Evolutionary conservation across 192 early-diverging fungal genomes (phyloP).

Genomic region (Coemansia sp.): DNA sequence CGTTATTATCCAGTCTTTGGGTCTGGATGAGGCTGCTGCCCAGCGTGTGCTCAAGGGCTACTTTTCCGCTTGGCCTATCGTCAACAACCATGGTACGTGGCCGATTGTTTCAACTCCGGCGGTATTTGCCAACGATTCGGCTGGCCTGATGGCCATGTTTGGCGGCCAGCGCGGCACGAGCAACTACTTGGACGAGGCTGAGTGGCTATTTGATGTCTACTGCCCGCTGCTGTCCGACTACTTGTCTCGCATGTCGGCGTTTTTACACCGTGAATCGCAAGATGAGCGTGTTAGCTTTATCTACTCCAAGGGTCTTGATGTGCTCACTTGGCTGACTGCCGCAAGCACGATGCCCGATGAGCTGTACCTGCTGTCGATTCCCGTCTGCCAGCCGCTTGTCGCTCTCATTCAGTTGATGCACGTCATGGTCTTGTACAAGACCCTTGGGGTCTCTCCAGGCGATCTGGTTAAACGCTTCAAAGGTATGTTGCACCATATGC

Average conservation of each 20-base stretch:
- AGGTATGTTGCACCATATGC: slow-evolving; percentile 14
- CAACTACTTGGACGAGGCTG: slow-evolving; percentile 81
- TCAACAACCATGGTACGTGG: not conserved
- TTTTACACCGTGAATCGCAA: slow-evolving; percentile 58
- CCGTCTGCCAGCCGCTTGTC: slow-evolving; percentile 77
- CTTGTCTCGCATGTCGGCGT: slow-evolving; percentile 68
- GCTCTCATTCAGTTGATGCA: slow-evolving; percentile 87
- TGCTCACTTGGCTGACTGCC: slow-evolving; percentile 76
- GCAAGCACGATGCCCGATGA: slow-evolving; percentile 66
- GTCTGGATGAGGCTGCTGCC: slow-evolving; percentile 3
- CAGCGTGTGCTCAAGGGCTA: slow-evolving; percentile 21
- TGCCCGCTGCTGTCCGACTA: slow-evolving; percentile 66
- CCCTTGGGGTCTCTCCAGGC: slow-evolving; percentile 58
- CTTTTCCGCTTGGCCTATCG: slow-evolving; percentile 18
- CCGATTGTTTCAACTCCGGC: not conserved
- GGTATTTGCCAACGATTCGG: slow-evolving; percentile 43
- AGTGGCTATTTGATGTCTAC: slow-evolving; percentile 71
- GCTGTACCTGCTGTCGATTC: slow-evolving; percentile 66
- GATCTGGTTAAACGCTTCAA: slow-evolving; percentile 26
- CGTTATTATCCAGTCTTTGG: not conserved
- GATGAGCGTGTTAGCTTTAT: slow-evolving; percentile 55
- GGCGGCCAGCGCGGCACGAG: slow-evolving; percentile 91
- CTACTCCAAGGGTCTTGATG: slow-evolving; percentile 68
- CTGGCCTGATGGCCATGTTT: slow-evolving; percentile 77
- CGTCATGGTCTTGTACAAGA: slow-evolving; percentile 65